Evolutionary conservation across 306 rosid species (phyloP), one percentile per base, ranked within the genome.

Genomic region (Notholithocarpus densiflorus): DNA sequence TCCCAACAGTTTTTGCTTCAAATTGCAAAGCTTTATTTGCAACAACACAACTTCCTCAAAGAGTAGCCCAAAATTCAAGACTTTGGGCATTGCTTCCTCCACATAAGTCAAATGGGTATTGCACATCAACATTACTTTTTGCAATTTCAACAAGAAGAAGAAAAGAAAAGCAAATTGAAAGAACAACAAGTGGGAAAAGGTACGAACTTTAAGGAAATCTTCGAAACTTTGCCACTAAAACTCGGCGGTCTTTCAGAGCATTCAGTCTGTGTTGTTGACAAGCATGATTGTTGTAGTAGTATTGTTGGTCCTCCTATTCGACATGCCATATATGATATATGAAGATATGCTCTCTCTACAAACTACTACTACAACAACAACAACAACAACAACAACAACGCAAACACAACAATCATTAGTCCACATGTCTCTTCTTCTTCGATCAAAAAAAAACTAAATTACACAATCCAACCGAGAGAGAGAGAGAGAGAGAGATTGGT

Each of bases 201-300:
- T 8, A 77, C 57, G 69, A 89, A 76, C 31, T 85, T 88, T 21
- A 74, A 6, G 77, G 84, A 73, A 71, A 75, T 61, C 56, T 78
- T 87, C 57, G 79, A 71, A 85, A 78, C 60, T 76, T 34, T 78
- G 11, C 83, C 78, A 55, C 77, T 56, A 52, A 81, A 85, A 77
- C 76, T 53, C 23, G 89, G 77, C 24, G 85, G 84, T 48, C 82
- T 86, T 81, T 81, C 77, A 4, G 76, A 54, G 72, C 71, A 75
- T 75, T 59, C 80, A 81, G 64, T 86, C 82, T 84, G 91, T 77
- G 76, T 34, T 70, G 72, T 20, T 23, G 87, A 83, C 69, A 86
- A 83, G 77, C 85, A 48, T 60, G 91, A 76, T 55, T 74, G 90
- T 73, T 78, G 54, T 82, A 78, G 90, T 72, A 79, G 54, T 82